Evolutionary conservation across 2,329 filamentous ascomycete genomes (phyloP).

Genomic region (Curvularia spicifera): DNA sequence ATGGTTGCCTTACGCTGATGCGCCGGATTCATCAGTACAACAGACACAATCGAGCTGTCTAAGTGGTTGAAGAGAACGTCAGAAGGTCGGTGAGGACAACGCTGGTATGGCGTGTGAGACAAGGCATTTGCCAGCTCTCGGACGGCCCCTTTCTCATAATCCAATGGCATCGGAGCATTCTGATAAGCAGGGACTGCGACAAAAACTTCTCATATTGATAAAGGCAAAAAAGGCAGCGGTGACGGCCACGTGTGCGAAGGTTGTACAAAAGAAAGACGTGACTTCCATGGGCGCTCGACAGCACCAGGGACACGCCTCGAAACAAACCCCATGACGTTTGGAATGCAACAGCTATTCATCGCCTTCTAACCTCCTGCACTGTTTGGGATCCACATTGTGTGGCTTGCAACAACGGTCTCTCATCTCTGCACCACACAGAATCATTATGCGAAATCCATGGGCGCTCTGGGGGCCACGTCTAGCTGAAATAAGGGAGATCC

Average conservation of each 20-base stretch:
- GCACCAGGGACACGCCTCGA: not conserved
- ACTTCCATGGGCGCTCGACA: not conserved
- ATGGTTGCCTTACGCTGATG: not conserved
- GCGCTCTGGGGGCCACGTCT: not conserved
- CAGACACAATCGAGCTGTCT: not conserved
- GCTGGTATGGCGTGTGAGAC: not conserved
- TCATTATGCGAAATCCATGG: not conserved
- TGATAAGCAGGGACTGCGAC: not conserved
- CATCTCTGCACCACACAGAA: not conserved
- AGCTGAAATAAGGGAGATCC: not conserved
- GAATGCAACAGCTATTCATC: not conserved
- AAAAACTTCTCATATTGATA: not conserved
- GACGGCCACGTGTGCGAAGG: not conserved
- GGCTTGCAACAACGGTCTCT: not conserved
- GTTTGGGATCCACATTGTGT: not conserved
- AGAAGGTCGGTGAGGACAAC: not conserved
- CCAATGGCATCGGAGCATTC: not conserved
- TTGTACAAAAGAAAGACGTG: not conserved
- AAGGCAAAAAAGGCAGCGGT: not conserved
- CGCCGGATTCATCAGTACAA: not conserved
- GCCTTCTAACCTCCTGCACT: not conserved
- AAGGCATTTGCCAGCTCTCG: not conserved
- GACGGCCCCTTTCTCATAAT: not conserved
- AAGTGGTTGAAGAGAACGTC: not conserved
- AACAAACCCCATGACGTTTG: not conserved